phyloP scores from a whole-genome alignment of 352 stramenopile species.

The Thalassiosira allenii region DNA sequence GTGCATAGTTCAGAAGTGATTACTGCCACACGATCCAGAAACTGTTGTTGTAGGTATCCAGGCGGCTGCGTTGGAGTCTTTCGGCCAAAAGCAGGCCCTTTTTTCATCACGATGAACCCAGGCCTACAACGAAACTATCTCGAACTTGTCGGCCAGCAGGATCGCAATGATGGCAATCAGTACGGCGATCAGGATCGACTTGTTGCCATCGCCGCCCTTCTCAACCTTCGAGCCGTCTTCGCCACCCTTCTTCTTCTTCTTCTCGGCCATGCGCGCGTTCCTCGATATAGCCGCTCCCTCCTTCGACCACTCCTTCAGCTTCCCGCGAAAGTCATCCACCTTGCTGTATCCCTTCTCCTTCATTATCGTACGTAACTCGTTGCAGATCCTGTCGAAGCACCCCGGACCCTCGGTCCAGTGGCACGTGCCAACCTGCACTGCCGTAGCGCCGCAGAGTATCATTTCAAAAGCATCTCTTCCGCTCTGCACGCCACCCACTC shows the following conservation, averaged over 20 bases:
- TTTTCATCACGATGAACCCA: too few relatives aligned
- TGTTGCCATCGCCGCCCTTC: background rate
- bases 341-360: conserved; percentile 78
- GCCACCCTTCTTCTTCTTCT: conserved; percentile 6
- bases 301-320: conserved; percentile 84
- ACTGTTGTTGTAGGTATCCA: too few relatives aligned
- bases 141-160: conserved; percentile 67
- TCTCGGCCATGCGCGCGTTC: conserved; percentile 40
- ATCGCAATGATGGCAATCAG: conserved; percentile 68
- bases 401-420: conserved; percentile 87
- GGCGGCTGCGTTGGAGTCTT: too few relatives aligned
- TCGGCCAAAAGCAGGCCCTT: too few relatives aligned
- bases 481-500: conserved; percentile 81
- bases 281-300: conserved; percentile 69
- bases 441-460: conserved; percentile 83
- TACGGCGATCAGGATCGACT: conserved; percentile 43
- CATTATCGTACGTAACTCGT: conserved; percentile 79
- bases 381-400: conserved; percentile 87
- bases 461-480: conserved; percentile 85
- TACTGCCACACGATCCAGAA: too few relatives aligned
- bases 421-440: conserved; percentile 87
- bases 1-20: too few relatives aligned
- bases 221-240: background rate
- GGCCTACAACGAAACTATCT: conserved; percentile 37
- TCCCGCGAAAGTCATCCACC: conserved; percentile 82